A percentile compares a stretch with the other conserved stretches of the same genome.
These are phyloP conservation scores for Aspergillus arachidicola DNA, from an alignment of 2,329 filamentous ascomycete genomes.

Conservation along the genomic window DNA sequence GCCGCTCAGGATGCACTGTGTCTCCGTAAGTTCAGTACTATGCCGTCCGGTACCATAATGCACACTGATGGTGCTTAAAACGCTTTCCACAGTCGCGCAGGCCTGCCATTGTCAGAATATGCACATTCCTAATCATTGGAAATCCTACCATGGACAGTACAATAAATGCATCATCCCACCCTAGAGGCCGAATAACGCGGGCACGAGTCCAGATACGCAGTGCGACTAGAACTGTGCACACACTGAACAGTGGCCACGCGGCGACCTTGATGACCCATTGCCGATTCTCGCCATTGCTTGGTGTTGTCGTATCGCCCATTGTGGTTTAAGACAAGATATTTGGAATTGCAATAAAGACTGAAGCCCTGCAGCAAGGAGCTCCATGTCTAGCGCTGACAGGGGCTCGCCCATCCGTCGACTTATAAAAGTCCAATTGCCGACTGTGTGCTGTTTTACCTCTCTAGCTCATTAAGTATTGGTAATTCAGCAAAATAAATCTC, in stretches of 20 bases:
- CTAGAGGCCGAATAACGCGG: conserved; percentile 11
- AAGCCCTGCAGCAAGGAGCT: neutral
- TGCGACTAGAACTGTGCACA: neutral
- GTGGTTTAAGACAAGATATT: neutral
- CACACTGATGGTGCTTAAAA: conserved; percentile 4
- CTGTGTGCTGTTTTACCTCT: neutral
- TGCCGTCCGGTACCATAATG: conserved; percentile 14
- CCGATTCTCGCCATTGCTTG: neutral
- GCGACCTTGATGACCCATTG: conserved; percentile 16
- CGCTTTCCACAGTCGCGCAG: conserved; percentile 11
- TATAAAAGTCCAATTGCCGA: neutral
- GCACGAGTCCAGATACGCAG: conserved; percentile 12
- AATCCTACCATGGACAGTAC: conserved; percentile 4
- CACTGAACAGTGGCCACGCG: conserved; percentile 13
- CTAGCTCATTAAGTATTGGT: neutral
- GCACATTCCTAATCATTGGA: neutral
- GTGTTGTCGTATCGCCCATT: neutral
- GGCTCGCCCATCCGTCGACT: neutral
- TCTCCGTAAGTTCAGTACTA: neutral
- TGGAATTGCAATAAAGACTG: neutral
- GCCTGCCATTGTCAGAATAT: neutral
- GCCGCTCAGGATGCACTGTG: neutral
- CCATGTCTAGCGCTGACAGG: neutral
- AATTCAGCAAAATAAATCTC: neutral
- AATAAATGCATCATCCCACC: conserved; percentile 17